Percentiles rank a stretch among this genome's conserved stretches.
Evolutionary conservation across 257 asterid species (phyloP).

Genomic region (Nicotiana attenuata): DNA sequence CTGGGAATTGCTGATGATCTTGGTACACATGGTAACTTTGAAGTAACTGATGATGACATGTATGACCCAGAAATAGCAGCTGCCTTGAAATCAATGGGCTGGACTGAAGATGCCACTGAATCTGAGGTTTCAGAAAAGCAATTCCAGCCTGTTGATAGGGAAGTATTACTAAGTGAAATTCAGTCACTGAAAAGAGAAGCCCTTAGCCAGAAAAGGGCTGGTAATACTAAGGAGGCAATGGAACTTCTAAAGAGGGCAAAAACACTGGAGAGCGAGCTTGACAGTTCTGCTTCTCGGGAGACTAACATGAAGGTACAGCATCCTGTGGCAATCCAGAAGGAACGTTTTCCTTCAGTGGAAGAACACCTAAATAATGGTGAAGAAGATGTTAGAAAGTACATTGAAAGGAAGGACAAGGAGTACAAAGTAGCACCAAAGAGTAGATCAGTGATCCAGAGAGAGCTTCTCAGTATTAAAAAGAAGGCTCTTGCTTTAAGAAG

Average conservation of each 20-base stretch:
- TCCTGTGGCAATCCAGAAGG: slow-evolving; percentile 18
- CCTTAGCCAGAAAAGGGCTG: slow-evolving; percentile 59
- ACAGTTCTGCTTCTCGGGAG: slow-evolving; percentile 29
- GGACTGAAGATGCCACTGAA: slow-evolving; percentile 55
- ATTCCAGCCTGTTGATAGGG: slow-evolving; percentile 25
- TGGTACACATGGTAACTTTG: slow-evolving; percentile 53
- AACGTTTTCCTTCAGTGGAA: slow-evolving; percentile 17
- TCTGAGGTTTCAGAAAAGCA: slow-evolving; percentile 27
- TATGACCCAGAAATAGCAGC: slow-evolving; percentile 84
- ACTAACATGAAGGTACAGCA: slow-evolving; percentile 11
- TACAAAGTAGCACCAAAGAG: slow-evolving; percentile 47
- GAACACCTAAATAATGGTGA: slow-evolving; percentile 13
- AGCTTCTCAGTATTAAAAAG: slow-evolving; percentile 83
- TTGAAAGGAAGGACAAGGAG: slow-evolving; percentile 13
- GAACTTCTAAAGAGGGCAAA: slow-evolving; percentile 65
- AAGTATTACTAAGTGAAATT: slow-evolving; percentile 41
- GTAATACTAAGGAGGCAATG: slow-evolving; percentile 65
- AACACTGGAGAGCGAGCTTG: slow-evolving; percentile 54
- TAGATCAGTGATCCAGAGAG: slow-evolving; percentile 69
- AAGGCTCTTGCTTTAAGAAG: slow-evolving; percentile 70
- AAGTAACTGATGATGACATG: slow-evolving; percentile 72
- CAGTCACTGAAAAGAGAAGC: slow-evolving; percentile 71
- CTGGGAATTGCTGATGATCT: slow-evolving; percentile 45
- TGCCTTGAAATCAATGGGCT: slow-evolving; percentile 78
- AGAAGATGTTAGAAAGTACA: slow-evolving; percentile 16